Conservation (phyloP, 148 eudicot species). For the Silene conica region DNA sequence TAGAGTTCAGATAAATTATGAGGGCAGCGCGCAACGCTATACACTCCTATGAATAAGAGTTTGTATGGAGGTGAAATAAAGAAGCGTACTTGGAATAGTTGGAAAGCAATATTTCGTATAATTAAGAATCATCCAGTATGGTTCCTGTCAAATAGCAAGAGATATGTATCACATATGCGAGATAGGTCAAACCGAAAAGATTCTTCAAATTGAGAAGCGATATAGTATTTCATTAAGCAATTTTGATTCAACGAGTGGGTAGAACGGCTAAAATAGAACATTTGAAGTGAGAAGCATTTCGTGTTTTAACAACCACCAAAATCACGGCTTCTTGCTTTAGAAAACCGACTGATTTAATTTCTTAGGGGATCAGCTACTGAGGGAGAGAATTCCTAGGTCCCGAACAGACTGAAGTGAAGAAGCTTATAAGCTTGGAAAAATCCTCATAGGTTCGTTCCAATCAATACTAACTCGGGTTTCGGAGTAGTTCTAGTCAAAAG, state of each 20-base stretch:
- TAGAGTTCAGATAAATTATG: not conserved
- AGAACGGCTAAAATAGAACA: not conserved
- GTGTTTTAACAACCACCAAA: not conserved
- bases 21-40: not conserved
- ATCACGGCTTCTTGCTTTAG: not conserved
- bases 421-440: not conserved
- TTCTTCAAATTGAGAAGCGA: not conserved
- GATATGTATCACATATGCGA: constrained; percentile 10
- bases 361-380: not conserved
- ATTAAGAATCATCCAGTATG: constrained; percentile 21
- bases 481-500: not conserved
- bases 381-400: not conserved
- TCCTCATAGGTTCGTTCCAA: not conserved
- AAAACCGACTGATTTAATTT: not conserved
- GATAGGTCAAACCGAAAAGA: constrained; percentile 1
- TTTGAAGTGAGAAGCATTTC: not conserved
- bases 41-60: not conserved
- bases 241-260: not conserved
- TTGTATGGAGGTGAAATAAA: constrained; percentile 16
- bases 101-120: constrained; percentile 8
- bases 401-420: not conserved
- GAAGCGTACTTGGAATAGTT: constrained; percentile 19
- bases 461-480: not conserved
- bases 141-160: constrained; percentile 14
- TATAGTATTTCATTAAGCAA: not conserved